A percentile compares a stretch with the other conserved stretches of the same genome.
These are phyloP conservation scores for Hirschioporus abietinus DNA, from an alignment of 768 basidiomycete genomes.

Conservation along the genomic window DNA sequence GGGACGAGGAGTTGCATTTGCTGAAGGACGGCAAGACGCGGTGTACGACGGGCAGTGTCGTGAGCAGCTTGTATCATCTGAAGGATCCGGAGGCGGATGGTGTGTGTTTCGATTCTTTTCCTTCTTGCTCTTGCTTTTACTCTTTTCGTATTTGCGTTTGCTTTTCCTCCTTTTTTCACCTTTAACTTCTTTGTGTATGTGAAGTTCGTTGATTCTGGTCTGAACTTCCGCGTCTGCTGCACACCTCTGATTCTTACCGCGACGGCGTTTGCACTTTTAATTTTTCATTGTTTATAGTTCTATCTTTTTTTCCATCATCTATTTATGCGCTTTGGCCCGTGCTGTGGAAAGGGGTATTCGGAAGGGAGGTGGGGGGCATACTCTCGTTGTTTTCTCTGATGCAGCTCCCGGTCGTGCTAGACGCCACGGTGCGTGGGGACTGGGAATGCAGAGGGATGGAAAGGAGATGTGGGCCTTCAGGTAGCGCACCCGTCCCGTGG, in stretches of 20 bases:
- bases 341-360: too few species aligned
- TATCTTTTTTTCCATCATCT: too few species aligned
- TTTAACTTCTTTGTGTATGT: too few species aligned
- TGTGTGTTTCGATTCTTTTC: not conserved
- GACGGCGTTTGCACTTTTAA: not conserved
- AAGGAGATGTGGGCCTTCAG: not conserved
- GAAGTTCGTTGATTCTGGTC: too few species aligned
- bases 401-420: too few species aligned
- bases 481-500: not conserved
- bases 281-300: too few species aligned
- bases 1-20: conserved; percentile 86
- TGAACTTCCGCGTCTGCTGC: too few species aligned
- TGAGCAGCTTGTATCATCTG: conserved; percentile 86
- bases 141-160: not conserved
- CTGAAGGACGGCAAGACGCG: conserved; percentile 88
- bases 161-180: not conserved
- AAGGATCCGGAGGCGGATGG: conserved; percentile 41
- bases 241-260: too few species aligned
- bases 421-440: not conserved
- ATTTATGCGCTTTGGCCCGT: too few species aligned
- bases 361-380: too few species aligned
- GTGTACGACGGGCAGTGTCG: conserved; percentile 87
- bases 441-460: not conserved
- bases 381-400: too few species aligned
- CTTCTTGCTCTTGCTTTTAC: not conserved